A percentile compares a stretch with the other conserved stretches of the same genome.
These are phyloP conservation scores for Podospora sp. DNA, from an alignment of 495 filamentous ascomycete species.

Conservation along the genomic window DNA sequence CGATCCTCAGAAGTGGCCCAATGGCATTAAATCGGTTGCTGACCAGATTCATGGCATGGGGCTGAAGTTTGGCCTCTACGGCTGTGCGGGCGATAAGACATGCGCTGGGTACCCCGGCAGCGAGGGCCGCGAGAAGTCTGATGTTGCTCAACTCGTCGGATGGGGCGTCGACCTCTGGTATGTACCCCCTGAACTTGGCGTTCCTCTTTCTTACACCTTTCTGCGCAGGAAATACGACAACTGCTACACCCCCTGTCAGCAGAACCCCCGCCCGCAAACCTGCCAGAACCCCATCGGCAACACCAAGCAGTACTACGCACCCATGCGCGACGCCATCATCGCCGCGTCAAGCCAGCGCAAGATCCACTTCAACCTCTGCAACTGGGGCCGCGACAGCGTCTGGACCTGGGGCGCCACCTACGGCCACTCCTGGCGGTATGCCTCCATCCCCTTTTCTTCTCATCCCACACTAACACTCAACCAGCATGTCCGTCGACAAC, in stretches of 20 bases:
- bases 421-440: slow-evolving; percentile 55
- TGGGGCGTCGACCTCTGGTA: slow-evolving; percentile 67
- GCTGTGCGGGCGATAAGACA: slow-evolving; percentile 61
- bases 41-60: slow-evolving; percentile 61
- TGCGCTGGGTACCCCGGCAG: slow-evolving; percentile 66
- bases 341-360: neutral
- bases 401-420: slow-evolving; percentile 55
- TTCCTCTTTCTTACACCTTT: neutral
- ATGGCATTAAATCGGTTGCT: slow-evolving; percentile 62
- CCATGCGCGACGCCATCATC: slow-evolving; percentile 60
- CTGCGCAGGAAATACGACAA: slow-evolving; percentile 66
- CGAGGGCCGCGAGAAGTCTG: slow-evolving; percentile 62
- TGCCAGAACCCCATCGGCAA: slow-evolving; percentile 59
- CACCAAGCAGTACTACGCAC: slow-evolving; percentile 53
- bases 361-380: slow-evolving; percentile 69
- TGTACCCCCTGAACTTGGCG: neutral
- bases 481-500: slow-evolving; percentile 57
- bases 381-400: slow-evolving; percentile 55
- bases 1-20: slow-evolving; percentile 61
- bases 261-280: slow-evolving; percentile 22
- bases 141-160: slow-evolving; percentile 62
- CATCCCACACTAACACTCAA: neutral
- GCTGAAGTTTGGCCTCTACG: slow-evolving; percentile 69
- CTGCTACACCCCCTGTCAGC: slow-evolving; percentile 45
- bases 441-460: neutral